Evolutionary conservation across 129 eudicot species (phyloP).

Genomic region (Flaveria bidentis): DNA sequence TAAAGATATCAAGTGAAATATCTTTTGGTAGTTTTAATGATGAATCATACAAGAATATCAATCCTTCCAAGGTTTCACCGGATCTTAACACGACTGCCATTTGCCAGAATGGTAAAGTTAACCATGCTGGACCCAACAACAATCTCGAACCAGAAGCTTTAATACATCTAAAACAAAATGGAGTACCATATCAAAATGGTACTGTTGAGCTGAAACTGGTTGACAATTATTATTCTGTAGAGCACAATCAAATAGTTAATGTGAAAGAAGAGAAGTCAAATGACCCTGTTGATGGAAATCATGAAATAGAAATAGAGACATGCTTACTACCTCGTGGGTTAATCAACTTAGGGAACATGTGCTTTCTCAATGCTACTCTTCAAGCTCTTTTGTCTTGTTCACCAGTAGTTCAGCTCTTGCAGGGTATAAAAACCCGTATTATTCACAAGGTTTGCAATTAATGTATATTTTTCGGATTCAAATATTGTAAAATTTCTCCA

Average conservation of each 20-base stretch:
- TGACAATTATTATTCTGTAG: constrained; percentile 27
- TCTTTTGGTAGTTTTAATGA: constrained; percentile 53
- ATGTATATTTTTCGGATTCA: not conserved
- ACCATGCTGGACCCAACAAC: constrained; percentile 16
- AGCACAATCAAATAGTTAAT: not conserved
- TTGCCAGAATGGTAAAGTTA: constrained; percentile 28
- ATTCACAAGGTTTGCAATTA: constrained; percentile 46
- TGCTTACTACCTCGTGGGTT: constrained; percentile 73
- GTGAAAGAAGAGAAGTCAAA: constrained; percentile 34
- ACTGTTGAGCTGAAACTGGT: constrained; percentile 28
- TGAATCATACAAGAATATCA: constrained; percentile 27
- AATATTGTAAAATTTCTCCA: not conserved
- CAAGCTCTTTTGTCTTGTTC: constrained; percentile 89
- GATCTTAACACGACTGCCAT: constrained; percentile 22
- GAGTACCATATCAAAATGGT: constrained; percentile 41
- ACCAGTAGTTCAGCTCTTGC: constrained; percentile 68
- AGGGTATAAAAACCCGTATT: constrained; percentile 48
- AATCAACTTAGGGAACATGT: constrained; percentile 75
- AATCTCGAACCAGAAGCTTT: constrained; percentile 31
- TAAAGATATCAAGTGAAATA: constrained; percentile 33
- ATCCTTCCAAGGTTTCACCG: constrained; percentile 24
- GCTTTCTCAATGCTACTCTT: constrained; percentile 86
- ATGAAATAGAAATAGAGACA: constrained; percentile 24
- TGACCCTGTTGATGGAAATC: constrained; percentile 33
- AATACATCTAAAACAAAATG: constrained; percentile 51